phyloP scores from a whole-genome alignment of 805 yeast species.

The Yarrowia hollandica region DNA sequence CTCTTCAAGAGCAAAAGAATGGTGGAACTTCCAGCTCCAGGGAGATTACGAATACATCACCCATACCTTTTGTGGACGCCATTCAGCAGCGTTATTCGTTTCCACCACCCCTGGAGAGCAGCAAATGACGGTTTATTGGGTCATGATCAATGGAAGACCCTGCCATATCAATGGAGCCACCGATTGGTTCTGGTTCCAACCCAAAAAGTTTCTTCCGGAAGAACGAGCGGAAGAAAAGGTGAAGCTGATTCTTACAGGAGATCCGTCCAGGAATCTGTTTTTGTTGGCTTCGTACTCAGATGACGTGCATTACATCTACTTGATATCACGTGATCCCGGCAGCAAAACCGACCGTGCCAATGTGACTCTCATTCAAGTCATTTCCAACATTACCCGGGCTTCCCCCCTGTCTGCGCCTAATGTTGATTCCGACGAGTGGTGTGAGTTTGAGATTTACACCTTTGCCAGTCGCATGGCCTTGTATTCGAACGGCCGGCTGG shows the following conservation, averaged over 20 bases:
- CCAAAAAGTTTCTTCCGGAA: not conserved
- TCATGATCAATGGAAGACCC: not conserved
- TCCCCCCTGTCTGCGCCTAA: conserved; percentile 3
- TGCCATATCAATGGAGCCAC: conserved; percentile 3
- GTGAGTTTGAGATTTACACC: conserved; percentile 16
- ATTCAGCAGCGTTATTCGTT: not conserved
- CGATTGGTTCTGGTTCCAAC: conserved; percentile 26
- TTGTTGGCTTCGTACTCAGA: conserved; percentile 1
- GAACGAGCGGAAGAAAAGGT: not conserved
- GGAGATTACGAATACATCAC: conserved; percentile 4
- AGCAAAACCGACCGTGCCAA: conserved; percentile 9
- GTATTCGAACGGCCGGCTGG: conserved; percentile 3
- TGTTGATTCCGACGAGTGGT: conserved; percentile 1
- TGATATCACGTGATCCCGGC: conserved; percentile 4
- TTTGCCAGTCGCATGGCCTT: conserved; percentile 15
- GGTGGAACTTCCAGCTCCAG: conserved; percentile 26
- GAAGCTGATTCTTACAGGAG: conserved; percentile 1
- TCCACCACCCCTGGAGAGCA: conserved; percentile 5
- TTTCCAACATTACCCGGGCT: conserved; percentile 1
- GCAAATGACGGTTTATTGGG: not conserved
- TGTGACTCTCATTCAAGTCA: not conserved
- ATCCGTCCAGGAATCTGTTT: conserved; percentile 1
- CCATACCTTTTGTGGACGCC: not conserved
- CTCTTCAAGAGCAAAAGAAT: not conserved
- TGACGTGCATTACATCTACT: conserved; percentile 10